Base-by-base conservation (phyloP, 306 rosid species). In the Pyrus bretschneideri region DNA sequence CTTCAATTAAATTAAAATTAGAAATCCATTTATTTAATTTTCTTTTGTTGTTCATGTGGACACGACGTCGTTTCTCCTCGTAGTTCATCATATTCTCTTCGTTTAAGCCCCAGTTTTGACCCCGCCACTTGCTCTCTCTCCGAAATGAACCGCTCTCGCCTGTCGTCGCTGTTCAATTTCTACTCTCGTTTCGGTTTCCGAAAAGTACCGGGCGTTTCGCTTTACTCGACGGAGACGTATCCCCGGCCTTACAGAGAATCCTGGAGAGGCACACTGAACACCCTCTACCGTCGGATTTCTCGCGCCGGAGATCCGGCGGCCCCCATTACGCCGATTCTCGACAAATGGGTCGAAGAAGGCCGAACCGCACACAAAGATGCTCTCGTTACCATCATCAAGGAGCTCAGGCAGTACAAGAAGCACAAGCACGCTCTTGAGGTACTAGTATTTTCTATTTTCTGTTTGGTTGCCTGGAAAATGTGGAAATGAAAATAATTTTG, bases 391-490 rank as follows among this genome's bases (percentile, higher is more conserved):
- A 61, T 77, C 23, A 51, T 67, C 79, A 81, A 72, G 71, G 76
- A 67, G 68, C 81, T 77, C 72, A 67, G 81, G 57, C 22, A 52
- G 27, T 57, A 59, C 72, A 67, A 46, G 55, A 27, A 55, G 51
- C 67, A 67, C 49, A 10, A 6, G 3, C 85, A 81, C 35, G 72
- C 85, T 69, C 85, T 81, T n/a, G 84, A 81, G 84, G 81, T 77
- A 27, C 8, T 11, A n/a, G 29, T 52, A 8, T 11, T 11, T 44
- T 44, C 21, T 51, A 33, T 9, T 31, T 52, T 46, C 55, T 59
- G 58, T 29, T 25, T 19, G 27, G 35, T 64, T 64, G 23, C 12
- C 35, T 33, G 35, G 69, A 18, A 64, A 31, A n/a, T 64, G 69
- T 64, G 69, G 69, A 64, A 61, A 64, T 18, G 23, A 17, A 64